Conservation (phyloP, 768 basidiomycete species). For the Amanita muscaria region DNA sequence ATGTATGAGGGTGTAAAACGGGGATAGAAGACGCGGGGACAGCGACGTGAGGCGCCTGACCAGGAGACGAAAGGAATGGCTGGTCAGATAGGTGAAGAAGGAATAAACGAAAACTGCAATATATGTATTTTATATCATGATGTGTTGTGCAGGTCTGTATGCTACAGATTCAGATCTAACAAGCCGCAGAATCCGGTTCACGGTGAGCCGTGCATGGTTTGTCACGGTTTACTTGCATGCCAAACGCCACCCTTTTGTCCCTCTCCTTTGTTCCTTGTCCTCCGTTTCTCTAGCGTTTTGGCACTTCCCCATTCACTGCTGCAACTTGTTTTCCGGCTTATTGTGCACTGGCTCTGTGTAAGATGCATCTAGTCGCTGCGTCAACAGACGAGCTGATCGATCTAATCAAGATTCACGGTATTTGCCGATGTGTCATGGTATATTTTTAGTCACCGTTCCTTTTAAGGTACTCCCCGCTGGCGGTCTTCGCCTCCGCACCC, state of each 20-base stretch:
- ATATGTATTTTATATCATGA: conserved; percentile 5
- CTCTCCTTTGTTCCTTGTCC: conserved; percentile 11
- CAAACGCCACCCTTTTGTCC: conserved; percentile 40
- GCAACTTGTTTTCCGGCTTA: too few relatives aligned
- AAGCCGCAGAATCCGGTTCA: conserved; percentile 24
- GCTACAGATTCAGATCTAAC: conserved; percentile 12
- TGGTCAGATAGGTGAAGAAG: neutral
- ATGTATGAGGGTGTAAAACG: neutral
- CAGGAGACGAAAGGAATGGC: neutral
- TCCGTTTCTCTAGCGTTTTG: too few relatives aligned
- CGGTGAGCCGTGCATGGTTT: conserved; percentile 1
- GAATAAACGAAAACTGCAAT: neutral
- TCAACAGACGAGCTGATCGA: too few relatives aligned
- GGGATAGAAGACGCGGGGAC: neutral
- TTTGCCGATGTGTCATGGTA: conserved; percentile 1
- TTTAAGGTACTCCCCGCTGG: neutral
- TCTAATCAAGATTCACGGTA: conserved; percentile 8
- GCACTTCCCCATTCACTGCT: too few relatives aligned
- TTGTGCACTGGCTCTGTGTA: too few relatives aligned
- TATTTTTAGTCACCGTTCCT: conserved; percentile 2
- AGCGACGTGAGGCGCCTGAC: neutral
- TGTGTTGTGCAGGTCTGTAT: conserved; percentile 16
- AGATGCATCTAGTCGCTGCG: too few relatives aligned
- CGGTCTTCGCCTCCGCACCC: neutral
- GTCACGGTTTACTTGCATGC: conserved; percentile 10